These are phyloP conservation scores for Straminergon stramineum DNA, from an alignment of 225 moss, liverwort and hornwort species.

Conservation along the genomic window DNA sequence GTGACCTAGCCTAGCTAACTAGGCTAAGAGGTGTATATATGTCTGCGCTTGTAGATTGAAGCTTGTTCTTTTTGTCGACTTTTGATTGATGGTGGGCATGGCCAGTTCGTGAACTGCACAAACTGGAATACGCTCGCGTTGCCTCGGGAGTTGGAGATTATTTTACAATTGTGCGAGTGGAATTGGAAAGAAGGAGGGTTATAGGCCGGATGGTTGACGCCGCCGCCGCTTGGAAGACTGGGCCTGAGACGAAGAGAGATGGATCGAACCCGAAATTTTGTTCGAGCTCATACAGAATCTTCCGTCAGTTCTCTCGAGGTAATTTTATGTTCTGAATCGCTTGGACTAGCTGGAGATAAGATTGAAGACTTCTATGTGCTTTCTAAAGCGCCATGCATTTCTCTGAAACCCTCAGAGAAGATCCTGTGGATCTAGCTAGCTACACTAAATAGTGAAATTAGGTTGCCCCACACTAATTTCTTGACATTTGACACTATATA, in stretches of 20 bases:
- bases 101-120: not conserved
- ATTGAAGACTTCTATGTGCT: not conserved
- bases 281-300: not conserved
- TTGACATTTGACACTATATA: too few relatives aligned
- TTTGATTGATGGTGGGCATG: not conserved
- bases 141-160: not conserved
- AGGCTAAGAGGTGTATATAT: not conserved
- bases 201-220: not conserved
- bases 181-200: not conserved
- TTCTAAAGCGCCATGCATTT: not conserved
- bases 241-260: not conserved
- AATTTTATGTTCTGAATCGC: not conserved
- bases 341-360: not conserved
- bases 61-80: not conserved
- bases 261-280: not conserved
- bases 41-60: not conserved
- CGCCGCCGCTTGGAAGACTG: not conserved
- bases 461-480: too few relatives aligned
- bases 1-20: not conserved
- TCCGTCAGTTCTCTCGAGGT: not conserved
- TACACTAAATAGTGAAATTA: too few relatives aligned
- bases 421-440: not conserved
- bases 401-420: not conserved
- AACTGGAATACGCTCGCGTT: too few relatives aligned
- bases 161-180: not conserved